Evolutionary conservation across 73 alveolate genomes (phyloP), one percentile per base, ranked within the genome.

Genomic region (Breviolum minutum): DNA sequence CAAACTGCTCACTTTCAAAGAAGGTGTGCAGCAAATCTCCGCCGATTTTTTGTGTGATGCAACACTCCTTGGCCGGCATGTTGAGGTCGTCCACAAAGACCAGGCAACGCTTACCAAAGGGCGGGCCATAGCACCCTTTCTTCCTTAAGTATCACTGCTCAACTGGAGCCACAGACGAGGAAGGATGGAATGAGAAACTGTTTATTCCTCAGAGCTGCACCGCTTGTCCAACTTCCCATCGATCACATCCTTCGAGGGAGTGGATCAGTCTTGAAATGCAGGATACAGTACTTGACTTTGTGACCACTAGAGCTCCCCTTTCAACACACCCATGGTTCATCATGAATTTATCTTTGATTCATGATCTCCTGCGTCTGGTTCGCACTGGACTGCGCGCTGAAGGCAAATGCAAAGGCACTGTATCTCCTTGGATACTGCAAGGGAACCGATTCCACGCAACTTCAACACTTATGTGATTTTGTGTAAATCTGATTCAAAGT

Each of bases 41-140:
- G 68, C 62, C 0, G 54, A 40, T 40, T 40, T 40, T 40, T 40
- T 40, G 54, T 40, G 54, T 40, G 54, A 3, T 40, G 40, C 29
- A 8, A 24, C 66, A 0, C 10, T 77, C 97, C 97, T 99, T 99
- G 98, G 99, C 99, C 2, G 99, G 99, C 99, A 99, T 99, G 99
- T 99, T 99, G 89, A 99, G 99, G 91, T 99, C 99, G 98, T 99
- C 99, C 26, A 99, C 99, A 81, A 99, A 99, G 87, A 99, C 99
- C 73, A 99, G 99, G 81, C 99, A 99, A 88, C 99, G 99, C 99
- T 99, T 99, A 32, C 99, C 99, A 62, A 99, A 99, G 77, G 99
- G 99, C 54, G 99, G 99, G 27, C 99, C 99, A 95, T 99, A 99
- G 87, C 99, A 99, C 26, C 99, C 99, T 99, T 99, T 99, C 97